Conservation (phyloP, 768 basidiomycete genomes). For the Mycena latifolia region DNA sequence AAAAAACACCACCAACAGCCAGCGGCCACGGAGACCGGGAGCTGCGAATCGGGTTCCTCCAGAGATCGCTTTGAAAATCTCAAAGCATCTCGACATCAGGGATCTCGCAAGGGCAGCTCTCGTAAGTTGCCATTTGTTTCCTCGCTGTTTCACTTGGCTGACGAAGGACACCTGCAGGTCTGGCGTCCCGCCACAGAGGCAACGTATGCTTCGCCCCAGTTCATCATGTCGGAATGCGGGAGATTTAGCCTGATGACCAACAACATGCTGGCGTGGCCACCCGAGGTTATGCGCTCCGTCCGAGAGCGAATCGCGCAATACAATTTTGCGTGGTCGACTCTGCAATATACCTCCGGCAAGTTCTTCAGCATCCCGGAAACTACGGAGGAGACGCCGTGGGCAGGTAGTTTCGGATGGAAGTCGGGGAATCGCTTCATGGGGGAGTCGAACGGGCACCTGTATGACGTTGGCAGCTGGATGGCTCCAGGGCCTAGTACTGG, state of each 20-base stretch:
- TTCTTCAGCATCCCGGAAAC: constrained; percentile 8
- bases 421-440: constrained; percentile 26
- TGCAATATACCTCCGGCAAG: neutral
- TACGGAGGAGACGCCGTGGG: constrained; percentile 11
- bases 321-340: constrained; percentile 28
- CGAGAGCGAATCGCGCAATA: constrained; percentile 19
- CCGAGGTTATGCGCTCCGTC: neutral
- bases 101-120: constrained; percentile 10
- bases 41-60: constrained; percentile 18
- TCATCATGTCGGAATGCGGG: constrained; percentile 19
- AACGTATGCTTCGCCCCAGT: constrained; percentile 7
- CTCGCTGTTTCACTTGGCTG: neutral
- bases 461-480: constrained; percentile 9
- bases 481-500: neutral
- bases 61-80: constrained; percentile 18
- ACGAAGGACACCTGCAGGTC: neutral
- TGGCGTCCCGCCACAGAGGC: constrained; percentile 20
- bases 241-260: constrained; percentile 14
- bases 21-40: neutral
- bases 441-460: constrained; percentile 26
- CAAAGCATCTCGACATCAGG: constrained; percentile 16
- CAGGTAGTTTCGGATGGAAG: constrained; percentile 11
- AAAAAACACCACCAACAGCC: neutral
- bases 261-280: neutral
- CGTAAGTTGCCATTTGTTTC: neutral